Percentiles rank a stretch among this genome's conserved stretches.
Conservation (phyloP, 495 filamentous ascomycete species). For the Podospora bellae-mahoneyi region DNA sequence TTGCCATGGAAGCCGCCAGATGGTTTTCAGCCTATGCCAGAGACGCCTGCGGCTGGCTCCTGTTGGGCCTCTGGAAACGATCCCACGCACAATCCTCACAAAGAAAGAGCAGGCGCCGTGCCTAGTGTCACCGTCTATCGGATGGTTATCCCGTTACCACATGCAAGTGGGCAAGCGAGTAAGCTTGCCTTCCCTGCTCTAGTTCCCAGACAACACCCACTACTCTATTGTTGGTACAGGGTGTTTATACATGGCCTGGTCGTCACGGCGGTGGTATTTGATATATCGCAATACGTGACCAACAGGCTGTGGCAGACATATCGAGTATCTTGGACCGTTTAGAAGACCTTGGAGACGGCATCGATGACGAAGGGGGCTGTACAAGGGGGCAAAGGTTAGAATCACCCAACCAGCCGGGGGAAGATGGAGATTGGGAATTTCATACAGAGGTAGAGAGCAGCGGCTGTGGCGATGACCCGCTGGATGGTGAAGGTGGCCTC, state of each 20-base stretch:
- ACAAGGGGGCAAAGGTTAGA: background rate
- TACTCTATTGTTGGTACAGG: background rate
- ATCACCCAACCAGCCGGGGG: background rate
- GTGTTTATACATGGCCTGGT: constrained; percentile 2
- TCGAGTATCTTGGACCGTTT: constrained; percentile 23
- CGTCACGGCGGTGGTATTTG: background rate
- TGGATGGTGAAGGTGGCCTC: constrained; percentile 67
- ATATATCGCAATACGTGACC: background rate
- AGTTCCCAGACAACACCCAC: background rate
- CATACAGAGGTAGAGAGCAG: constrained; percentile 83
- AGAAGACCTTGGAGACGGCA: constrained; percentile 71
- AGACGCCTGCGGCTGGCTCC: background rate
- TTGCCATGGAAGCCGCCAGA: background rate
- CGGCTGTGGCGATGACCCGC: constrained; percentile 56
- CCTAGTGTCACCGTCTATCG: background rate
- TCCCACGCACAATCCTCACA: background rate
- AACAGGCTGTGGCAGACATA: background rate
- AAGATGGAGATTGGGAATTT: background rate
- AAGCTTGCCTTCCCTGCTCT: background rate
- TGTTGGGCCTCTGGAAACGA: background rate
- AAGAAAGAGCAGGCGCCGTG: background rate
- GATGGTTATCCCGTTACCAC: background rate
- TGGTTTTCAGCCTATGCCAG: background rate
- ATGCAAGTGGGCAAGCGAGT: background rate
- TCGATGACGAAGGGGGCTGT: constrained; percentile 81